Evolutionary conservation across 306 rosid genomes (phyloP).

Genomic region (Hylodesmum podocarpum): DNA sequence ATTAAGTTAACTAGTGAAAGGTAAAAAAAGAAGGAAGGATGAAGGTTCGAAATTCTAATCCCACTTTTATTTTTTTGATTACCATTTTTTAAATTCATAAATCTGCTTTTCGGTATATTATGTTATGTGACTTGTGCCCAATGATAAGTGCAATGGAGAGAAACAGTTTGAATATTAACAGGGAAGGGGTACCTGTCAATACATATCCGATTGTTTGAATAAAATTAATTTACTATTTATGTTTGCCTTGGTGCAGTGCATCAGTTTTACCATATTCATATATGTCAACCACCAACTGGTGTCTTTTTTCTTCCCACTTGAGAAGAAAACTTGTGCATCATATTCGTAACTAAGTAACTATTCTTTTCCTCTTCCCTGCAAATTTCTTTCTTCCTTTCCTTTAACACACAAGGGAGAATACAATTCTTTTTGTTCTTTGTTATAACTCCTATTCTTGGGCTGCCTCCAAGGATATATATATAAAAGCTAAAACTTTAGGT

Average conservation of each 20-base stretch:
- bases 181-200: not conserved
- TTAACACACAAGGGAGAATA: not conserved
- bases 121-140: too few species aligned
- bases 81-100: too few species aligned
- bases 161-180: not conserved
- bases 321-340: not conserved
- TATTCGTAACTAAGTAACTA: not conserved
- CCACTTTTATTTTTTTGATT: too few species aligned
- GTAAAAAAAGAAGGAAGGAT: too few species aligned
- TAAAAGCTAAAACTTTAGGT: too few species aligned
- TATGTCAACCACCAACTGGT: not conserved
- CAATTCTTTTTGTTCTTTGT: not conserved
- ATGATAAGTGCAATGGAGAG: not conserved
- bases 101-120: too few species aligned
- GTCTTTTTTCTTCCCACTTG: not conserved
- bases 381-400: not conserved
- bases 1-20: too few species aligned
- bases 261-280: not conserved
- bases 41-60: too few species aligned
- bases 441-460: too few species aligned
- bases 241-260: not conserved
- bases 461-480: too few species aligned
- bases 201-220: not conserved
- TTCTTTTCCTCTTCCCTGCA: too few species aligned
- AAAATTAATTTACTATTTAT: not conserved